A percentile compares a stretch with the other conserved stretches of the same genome.
phyloP scores from a whole-genome alignment of 768 basidiomycete genomes.

The Gloeopeniophorella convolvens region DNA sequence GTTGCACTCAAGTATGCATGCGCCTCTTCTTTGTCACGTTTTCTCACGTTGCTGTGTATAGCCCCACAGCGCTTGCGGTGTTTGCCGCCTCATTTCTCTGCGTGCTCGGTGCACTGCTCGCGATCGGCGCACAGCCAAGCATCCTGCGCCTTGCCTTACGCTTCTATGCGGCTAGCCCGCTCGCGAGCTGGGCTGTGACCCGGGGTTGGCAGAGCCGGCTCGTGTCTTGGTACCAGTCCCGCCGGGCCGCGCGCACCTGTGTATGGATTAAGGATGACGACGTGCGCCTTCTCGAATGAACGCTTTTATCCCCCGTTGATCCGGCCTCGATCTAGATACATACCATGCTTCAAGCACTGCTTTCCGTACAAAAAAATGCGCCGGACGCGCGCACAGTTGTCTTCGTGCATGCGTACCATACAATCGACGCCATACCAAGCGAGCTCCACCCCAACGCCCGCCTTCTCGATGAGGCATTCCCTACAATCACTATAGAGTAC shows the following conservation, averaged over 20 bases:
- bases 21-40: not conserved
- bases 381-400: slow-evolving; percentile 18
- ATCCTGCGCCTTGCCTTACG: slow-evolving; percentile 7
- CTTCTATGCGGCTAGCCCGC: slow-evolving; percentile 7
- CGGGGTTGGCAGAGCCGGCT: slow-evolving; percentile 5
- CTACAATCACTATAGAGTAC: slow-evolving; percentile 20
- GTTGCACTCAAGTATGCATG: slow-evolving; percentile 13
- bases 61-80: slow-evolving; percentile 16
- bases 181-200: slow-evolving; percentile 6
- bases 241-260: slow-evolving; percentile 15
- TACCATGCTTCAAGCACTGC: slow-evolving; percentile 17
- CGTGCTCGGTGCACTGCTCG: slow-evolving; percentile 7
- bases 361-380: slow-evolving; percentile 17
- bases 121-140: slow-evolving; percentile 12
- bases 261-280: slow-evolving; percentile 22
- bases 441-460: slow-evolving; percentile 21
- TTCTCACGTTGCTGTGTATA: not conserved
- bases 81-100: slow-evolving; percentile 13
- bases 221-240: slow-evolving; percentile 12
- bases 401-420: slow-evolving; percentile 19
- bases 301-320: not conserved
- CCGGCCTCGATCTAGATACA: slow-evolving; percentile 10
- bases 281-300: not conserved
- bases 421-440: slow-evolving; percentile 14
- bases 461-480: slow-evolving; percentile 21